Conservation (phyloP, 257 asterid genomes). For the Salvia splendens region DNA sequence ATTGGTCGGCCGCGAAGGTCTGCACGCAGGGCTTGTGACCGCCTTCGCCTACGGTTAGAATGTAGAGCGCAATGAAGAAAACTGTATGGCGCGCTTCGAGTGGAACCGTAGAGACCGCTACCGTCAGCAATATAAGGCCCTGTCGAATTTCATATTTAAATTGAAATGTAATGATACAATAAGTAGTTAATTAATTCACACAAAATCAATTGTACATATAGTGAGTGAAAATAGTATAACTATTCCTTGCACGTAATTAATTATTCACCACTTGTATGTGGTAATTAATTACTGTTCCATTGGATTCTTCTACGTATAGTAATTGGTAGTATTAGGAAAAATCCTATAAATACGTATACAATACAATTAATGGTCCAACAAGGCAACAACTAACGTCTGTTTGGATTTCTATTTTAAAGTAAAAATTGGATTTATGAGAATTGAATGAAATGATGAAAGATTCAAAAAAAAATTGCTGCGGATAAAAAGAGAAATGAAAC, state of each 20-base stretch:
- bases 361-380: background rate
- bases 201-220: too few species aligned
- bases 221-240: too few species aligned
- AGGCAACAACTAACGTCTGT: too few species aligned
- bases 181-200: too few species aligned
- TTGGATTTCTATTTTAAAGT: background rate
- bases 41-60: slow-evolving; percentile 60
- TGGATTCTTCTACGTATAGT: background rate
- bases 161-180: too few species aligned
- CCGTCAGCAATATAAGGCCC: slow-evolving; percentile 53
- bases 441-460: slow-evolving; percentile 10
- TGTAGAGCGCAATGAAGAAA: slow-evolving; percentile 64
- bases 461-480: background rate
- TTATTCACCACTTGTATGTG: too few species aligned
- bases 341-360: too few species aligned
- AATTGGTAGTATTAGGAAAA: too few species aligned
- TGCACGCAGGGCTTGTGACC: slow-evolving; percentile 85
- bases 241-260: too few species aligned
- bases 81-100: slow-evolving; percentile 33
- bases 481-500: background rate
- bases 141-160: background rate
- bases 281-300: slow-evolving; percentile 23
- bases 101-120: slow-evolving; percentile 44
- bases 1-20: slow-evolving; percentile 77
- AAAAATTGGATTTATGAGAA: background rate